Conservation (phyloP, 108 stramenopile genomes). For the Discostella stelligeroides region DNA sequence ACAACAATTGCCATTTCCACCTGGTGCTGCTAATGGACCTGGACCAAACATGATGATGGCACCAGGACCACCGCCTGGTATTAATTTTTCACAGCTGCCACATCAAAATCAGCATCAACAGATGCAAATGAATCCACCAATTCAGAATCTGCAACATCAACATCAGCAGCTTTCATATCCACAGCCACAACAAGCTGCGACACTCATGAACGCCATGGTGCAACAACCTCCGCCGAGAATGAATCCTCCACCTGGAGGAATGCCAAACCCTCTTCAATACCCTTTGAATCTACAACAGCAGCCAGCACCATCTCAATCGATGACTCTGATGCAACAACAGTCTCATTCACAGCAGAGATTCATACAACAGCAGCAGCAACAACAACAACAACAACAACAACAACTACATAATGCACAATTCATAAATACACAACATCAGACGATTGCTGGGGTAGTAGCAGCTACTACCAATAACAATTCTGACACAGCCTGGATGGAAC, state of each 20-base stretch:
- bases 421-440: neutral
- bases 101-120: slow-evolving; percentile 13
- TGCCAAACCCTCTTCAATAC: slow-evolving; percentile 3
- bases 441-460: neutral
- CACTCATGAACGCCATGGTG: slow-evolving; percentile 7
- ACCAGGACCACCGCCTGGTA: slow-evolving; percentile 9
- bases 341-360: no score
- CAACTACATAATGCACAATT: neutral
- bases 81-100: slow-evolving; percentile 18
- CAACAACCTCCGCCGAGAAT: slow-evolving; percentile 4
- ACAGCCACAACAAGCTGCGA: neutral
- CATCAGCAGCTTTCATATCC: slow-evolving; percentile 1
- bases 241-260: neutral
- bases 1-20: no score
- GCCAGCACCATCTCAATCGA: no score
- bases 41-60: slow-evolving; percentile 5
- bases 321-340: no score
- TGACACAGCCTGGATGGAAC: slow-evolving; percentile 62
- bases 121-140: slow-evolving; percentile 14
- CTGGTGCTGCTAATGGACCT: no score
- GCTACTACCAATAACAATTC: slow-evolving; percentile 2
- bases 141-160: neutral
- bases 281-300: neutral
- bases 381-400: slow-evolving; percentile 10
- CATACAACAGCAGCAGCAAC: no score